These are phyloP conservation scores for Bruguiera gymnorhiza DNA, from an alignment of 345 rosid genomes.

Conservation along the genomic window DNA sequence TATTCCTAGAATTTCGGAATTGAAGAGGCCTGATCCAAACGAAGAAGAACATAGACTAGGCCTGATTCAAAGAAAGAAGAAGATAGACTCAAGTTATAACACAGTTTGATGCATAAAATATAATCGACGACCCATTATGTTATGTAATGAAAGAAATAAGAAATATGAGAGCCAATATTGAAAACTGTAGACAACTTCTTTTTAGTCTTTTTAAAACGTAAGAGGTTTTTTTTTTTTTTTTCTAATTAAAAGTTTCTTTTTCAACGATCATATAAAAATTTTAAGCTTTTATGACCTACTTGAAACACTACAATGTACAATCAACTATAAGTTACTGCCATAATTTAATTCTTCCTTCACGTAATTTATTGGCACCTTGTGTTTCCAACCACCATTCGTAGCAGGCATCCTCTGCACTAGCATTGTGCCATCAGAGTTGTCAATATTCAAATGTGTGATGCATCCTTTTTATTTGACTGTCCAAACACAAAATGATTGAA, in stretches of 20 bases:
- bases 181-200: too few relatives aligned
- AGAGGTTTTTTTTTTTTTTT: too few relatives aligned
- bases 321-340: conserved; percentile 9
- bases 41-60: too few relatives aligned
- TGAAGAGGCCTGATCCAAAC: too few relatives aligned
- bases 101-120: too few relatives aligned
- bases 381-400: conserved; percentile 77
- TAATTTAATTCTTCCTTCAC: conserved; percentile 6
- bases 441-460: conserved; percentile 84
- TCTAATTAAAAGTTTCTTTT: conserved; percentile 13
- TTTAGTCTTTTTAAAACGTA: too few relatives aligned
- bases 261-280: not conserved
- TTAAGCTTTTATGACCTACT: conserved; percentile 12
- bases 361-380: conserved; percentile 15
- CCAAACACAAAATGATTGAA: conserved; percentile 70
- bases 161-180: too few relatives aligned
- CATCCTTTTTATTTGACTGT: conserved; percentile 88
- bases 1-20: too few relatives aligned
- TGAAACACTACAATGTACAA: conserved; percentile 6
- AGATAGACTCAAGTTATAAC: too few relatives aligned
- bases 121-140: too few relatives aligned
- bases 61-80: too few relatives aligned
- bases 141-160: too few relatives aligned
- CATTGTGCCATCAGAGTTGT: conserved; percentile 84
- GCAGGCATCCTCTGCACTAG: conserved; percentile 78